Percentiles rank a stretch among this genome's conserved stretches.
phyloP scores from a whole-genome alignment of 1,139 yeast genomes.

The Candida buenavistaensis region DNA sequence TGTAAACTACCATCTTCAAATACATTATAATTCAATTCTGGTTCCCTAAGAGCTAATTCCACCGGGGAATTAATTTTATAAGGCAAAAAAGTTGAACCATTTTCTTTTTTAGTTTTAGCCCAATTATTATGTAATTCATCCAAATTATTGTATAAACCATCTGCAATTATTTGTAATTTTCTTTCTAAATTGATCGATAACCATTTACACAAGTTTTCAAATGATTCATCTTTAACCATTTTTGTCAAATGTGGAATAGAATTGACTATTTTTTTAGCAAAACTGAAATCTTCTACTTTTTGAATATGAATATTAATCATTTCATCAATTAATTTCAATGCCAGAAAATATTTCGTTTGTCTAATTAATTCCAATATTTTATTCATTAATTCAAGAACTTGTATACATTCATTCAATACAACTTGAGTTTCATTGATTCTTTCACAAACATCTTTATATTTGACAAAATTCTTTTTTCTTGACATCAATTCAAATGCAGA shows the following conservation, averaged over 20 bases:
- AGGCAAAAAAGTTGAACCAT: constrained; percentile 39
- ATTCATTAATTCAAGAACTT: constrained; percentile 82
- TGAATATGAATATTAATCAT: constrained; percentile 65
- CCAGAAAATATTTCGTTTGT: constrained; percentile 77
- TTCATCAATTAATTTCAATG: constrained; percentile 80
- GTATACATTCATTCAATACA: constrained; percentile 68
- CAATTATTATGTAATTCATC: constrained; percentile 58
- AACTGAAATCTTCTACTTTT: constrained; percentile 72
- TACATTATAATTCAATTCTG: constrained; percentile 46
- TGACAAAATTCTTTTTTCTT: constrained; percentile 55
- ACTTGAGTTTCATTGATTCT: constrained; percentile 65
- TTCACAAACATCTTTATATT: constrained; percentile 55
- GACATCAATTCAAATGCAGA: constrained; percentile 66
- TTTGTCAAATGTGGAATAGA: constrained; percentile 78
- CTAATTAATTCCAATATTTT: constrained; percentile 80
- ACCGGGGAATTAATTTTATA: constrained; percentile 85
- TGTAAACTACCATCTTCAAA: constrained; percentile 45
- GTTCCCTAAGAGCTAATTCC: constrained; percentile 69
- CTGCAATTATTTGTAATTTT: constrained; percentile 62
- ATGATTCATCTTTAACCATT: constrained; percentile 77
- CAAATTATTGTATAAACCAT: constrained; percentile 54
- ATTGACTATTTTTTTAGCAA: constrained; percentile 67
- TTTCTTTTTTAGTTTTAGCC: constrained; percentile 42
- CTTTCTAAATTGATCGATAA: constrained; percentile 63
- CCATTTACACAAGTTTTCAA: constrained; percentile 72